Conservation (phyloP, 495 filamentous ascomycete genomes). For the Annulohypoxylon maeteangense region DNA sequence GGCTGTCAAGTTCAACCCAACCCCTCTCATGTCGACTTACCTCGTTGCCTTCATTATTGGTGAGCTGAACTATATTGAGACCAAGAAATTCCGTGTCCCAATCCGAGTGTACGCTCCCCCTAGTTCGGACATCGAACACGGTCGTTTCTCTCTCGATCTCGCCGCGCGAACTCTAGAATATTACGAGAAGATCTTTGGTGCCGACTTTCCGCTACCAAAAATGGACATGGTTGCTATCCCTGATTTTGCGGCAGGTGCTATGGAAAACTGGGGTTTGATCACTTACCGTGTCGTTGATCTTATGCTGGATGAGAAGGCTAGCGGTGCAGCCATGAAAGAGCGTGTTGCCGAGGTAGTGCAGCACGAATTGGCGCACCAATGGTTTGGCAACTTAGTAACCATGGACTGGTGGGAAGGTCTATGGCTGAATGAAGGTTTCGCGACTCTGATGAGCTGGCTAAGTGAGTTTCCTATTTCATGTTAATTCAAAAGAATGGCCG, state of each 20-base stretch:
- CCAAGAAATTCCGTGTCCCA: constrained; percentile 76
- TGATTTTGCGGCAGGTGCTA: constrained; percentile 91
- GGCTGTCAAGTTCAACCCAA: constrained; percentile 78
- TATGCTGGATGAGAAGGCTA: constrained; percentile 90
- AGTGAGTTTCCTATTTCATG: constrained; percentile 38
- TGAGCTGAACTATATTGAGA: constrained; percentile 80
- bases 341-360: constrained; percentile 93
- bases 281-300: constrained; percentile 94
- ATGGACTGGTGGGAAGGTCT: constrained; percentile 99
- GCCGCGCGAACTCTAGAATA: constrained; percentile 75
- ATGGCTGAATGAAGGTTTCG: constrained; percentile 98
- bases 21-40: constrained; percentile 81
- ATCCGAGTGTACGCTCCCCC: constrained; percentile 75
- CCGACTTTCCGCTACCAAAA: constrained; percentile 77
- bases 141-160: constrained; percentile 74
- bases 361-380: constrained; percentile 98
- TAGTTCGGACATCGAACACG: constrained; percentile 72
- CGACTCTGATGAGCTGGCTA: constrained; percentile 77
- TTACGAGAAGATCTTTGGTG: constrained; percentile 81
- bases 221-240: constrained; percentile 99
- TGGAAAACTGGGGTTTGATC: constrained; percentile 99
- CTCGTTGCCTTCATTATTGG: constrained; percentile 80
- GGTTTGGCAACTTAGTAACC: constrained; percentile 98
- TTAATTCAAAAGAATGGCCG: constrained; percentile 13
- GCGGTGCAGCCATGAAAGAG: constrained; percentile 91